Evolutionary conservation across 495 filamentous ascomycete genomes (phyloP).

Genomic region (Penicillium turbatum): DNA sequence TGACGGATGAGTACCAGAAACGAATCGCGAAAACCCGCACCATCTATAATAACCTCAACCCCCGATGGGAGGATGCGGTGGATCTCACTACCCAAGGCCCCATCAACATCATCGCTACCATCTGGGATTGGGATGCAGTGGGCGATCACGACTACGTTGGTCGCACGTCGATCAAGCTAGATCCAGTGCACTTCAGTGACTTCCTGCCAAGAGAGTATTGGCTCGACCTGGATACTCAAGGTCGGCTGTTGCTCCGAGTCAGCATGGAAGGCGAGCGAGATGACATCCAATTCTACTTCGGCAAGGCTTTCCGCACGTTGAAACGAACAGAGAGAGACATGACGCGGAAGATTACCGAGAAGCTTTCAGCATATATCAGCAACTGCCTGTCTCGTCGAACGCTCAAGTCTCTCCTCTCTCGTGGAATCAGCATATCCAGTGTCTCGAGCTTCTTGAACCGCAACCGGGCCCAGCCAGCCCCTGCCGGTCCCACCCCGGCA

Average conservation of each 20-base stretch:
- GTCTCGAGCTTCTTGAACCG: slow-evolving; percentile 76
- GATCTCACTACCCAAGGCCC: slow-evolving; percentile 92
- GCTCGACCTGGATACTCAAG: slow-evolving; percentile 96
- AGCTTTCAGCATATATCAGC: slow-evolving; percentile 95
- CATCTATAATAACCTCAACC: slow-evolving; percentile 86
- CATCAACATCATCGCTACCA: slow-evolving; percentile 90
- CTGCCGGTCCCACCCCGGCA: slow-evolving; percentile 56
- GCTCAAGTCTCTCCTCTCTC: slow-evolving; percentile 65
- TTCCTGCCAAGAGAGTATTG: slow-evolving; percentile 94
- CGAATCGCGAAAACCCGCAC: slow-evolving; percentile 93
- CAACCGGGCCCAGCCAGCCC: slow-evolving; percentile 51
- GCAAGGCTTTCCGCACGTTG: slow-evolving; percentile 89
- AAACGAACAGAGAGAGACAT: slow-evolving; percentile 97
- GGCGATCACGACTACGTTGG: slow-evolving; percentile 98
- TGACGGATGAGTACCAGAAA: slow-evolving; percentile 97
- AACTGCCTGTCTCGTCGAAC: slow-evolving; percentile 79
- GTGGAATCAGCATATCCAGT: slow-evolving; percentile 67
- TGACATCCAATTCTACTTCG: slow-evolving; percentile 98
- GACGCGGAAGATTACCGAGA: slow-evolving; percentile 96
- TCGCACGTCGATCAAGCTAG: slow-evolving; percentile 88
- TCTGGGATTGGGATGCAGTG: slow-evolving; percentile 98
- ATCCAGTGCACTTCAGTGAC: slow-evolving; percentile 92
- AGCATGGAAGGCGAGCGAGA: slow-evolving; percentile 99
- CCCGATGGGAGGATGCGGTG: slow-evolving; percentile 94
- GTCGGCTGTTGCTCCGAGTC: slow-evolving; percentile 79